Evolutionary conservation across 257 asterid species (phyloP).

Genomic region (Ilex asprella): DNA sequence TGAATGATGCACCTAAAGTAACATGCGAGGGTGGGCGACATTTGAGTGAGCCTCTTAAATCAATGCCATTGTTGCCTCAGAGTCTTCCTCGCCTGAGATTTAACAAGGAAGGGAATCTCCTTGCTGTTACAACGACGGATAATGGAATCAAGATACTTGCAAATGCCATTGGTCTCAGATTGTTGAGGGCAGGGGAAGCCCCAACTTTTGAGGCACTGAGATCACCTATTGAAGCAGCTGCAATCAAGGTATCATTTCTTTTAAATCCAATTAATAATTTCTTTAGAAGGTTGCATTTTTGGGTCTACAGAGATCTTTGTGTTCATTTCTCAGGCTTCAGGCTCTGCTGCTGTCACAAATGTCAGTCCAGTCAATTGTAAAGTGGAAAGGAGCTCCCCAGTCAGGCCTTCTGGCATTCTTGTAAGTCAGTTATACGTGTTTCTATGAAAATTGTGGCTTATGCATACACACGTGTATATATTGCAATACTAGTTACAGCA

Average conservation of each 20-base stretch:
- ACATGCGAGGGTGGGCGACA: too few relatives aligned
- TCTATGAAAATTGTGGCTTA: background rate
- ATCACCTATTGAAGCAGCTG: conserved; percentile 75
- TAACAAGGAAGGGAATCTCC: conserved; percentile 93
- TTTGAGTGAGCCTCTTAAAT: too few relatives aligned
- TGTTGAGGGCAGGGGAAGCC: conserved; percentile 62
- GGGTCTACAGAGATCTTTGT: conserved; percentile 8
- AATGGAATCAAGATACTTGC: conserved; percentile 90
- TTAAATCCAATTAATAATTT: conserved; percentile 4
- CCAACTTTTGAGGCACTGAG: conserved; percentile 76
- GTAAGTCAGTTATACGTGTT: conserved; percentile 37
- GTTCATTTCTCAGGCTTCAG: conserved; percentile 60
- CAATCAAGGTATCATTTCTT: conserved; percentile 52
- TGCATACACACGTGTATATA: too few relatives aligned
- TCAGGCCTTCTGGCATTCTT: conserved; percentile 72
- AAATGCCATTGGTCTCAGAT: conserved; percentile 77
- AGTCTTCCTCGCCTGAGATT: conserved; percentile 83
- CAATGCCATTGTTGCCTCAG: conserved; percentile 32
- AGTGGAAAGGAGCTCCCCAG: conserved; percentile 98
- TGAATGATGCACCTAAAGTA: too few relatives aligned
- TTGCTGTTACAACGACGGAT: conserved; percentile 85
- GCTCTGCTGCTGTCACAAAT: conserved; percentile 67
- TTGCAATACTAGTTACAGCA: too few relatives aligned
- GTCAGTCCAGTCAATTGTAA: conserved; percentile 70
- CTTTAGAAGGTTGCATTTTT: background rate